Percentiles rank a stretch among this genome's conserved stretches.
Evolutionary conservation across 257 asterid genomes (phyloP).

Genomic region (Salvia rosmarinus): DNA sequence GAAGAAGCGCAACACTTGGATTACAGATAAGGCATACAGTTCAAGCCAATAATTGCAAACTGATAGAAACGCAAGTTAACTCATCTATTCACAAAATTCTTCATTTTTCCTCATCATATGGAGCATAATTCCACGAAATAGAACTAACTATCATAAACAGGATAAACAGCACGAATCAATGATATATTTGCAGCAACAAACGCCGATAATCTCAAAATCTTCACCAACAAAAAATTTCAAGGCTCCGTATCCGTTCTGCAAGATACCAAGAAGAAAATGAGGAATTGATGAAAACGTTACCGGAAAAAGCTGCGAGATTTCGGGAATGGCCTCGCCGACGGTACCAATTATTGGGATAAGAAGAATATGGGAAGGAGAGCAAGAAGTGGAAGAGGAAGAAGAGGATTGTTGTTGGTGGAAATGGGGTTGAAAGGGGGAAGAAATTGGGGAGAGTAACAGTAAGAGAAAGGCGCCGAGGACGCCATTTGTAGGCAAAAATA

Average conservation of each 20-base stretch:
- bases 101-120: background rate
- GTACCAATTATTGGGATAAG: conserved; percentile 24
- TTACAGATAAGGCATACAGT: background rate
- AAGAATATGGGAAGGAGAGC: conserved; percentile 40
- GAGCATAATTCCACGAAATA: background rate
- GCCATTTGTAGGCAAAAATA: conserved; percentile 40
- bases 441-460: conserved; percentile 34
- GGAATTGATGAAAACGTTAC: conserved; percentile 22
- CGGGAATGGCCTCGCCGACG: conserved; percentile 26
- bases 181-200: background rate
- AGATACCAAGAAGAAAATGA: background rate
- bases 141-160: background rate
- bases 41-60: no score
- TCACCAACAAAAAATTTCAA: no score
- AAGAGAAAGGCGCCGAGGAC: conserved; percentile 42
- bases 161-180: background rate
- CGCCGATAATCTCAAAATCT: background rate
- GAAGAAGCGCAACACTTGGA: background rate
- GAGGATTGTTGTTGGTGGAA: conserved; percentile 15
- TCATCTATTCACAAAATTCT: background rate
- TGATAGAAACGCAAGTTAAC: background rate
- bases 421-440: conserved; percentile 35
- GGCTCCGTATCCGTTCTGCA: background rate
- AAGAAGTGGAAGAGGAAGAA: conserved; percentile 33
- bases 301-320: conserved; percentile 38